Conservation (phyloP, 768 basidiomycete genomes). For the Tricholoma bakamatsutake region DNA sequence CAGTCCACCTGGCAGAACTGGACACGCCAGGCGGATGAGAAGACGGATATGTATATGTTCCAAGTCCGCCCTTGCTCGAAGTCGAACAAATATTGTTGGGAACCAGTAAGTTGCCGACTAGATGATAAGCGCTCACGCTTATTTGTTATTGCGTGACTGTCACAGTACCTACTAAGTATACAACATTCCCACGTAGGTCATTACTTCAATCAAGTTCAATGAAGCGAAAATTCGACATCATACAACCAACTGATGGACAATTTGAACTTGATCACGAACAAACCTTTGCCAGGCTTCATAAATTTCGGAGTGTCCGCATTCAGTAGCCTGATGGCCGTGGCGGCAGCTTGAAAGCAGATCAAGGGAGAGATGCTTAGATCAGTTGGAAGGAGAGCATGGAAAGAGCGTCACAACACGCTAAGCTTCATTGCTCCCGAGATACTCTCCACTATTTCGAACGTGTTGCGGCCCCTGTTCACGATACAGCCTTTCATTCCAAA, state of each 20-base stretch:
- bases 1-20: too few species aligned
- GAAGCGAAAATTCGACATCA: too few species aligned
- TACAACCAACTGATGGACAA: not conserved
- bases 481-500: not conserved
- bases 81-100: too few species aligned
- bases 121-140: too few species aligned
- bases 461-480: not conserved
- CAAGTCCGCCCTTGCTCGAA: too few species aligned
- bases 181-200: too few species aligned
- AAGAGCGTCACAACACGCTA: conserved; percentile 3
- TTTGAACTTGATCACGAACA: not conserved
- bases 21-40: too few species aligned
- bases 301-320: not conserved
- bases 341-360: conserved; percentile 6
- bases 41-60: too few species aligned
- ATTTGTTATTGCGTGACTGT: too few species aligned
- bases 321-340: not conserved
- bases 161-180: too few species aligned
- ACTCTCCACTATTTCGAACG: not conserved
- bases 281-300: not conserved
- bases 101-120: too few species aligned
- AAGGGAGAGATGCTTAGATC: not conserved
- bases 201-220: too few species aligned
- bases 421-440: conserved; percentile 5
- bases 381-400: conserved; percentile 1